Percentiles rank a stretch among this genome's conserved stretches.
Conservation (phyloP, 2,329 filamentous ascomycete species). For the Neofusicoccum ribis region DNA sequence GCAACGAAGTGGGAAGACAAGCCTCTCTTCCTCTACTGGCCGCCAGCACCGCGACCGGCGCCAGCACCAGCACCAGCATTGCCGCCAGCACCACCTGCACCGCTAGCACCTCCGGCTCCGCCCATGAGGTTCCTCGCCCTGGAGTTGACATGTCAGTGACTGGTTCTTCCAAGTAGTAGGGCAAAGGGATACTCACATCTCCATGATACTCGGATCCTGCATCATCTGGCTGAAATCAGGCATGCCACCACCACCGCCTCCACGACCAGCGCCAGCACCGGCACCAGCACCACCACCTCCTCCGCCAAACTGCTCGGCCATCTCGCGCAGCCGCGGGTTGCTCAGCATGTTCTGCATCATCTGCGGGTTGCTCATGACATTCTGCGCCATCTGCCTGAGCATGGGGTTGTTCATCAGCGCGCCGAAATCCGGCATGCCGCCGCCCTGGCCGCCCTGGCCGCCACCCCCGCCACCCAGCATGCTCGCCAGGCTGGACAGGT, state of each 20-base stretch:
- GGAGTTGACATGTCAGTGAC: constrained; percentile 5
- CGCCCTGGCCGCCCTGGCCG: constrained; percentile 60
- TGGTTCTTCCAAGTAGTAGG: no score
- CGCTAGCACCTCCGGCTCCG: constrained; percentile 40
- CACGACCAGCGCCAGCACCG: constrained; percentile 33
- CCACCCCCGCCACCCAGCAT: constrained; percentile 57
- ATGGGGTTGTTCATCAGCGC: constrained; percentile 96
- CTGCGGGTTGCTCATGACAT: constrained; percentile 94
- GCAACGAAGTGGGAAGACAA: neutral
- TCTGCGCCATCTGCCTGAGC: constrained; percentile 97
- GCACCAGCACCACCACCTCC: constrained; percentile 41
- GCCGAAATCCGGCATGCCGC: constrained; percentile 84
- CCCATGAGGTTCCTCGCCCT: constrained; percentile 71
- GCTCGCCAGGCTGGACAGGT: constrained; percentile 41
- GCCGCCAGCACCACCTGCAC: constrained; percentile 19
- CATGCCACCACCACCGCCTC: constrained; percentile 70
- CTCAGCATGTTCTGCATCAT: constrained; percentile 90
- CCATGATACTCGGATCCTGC: constrained; percentile 87
- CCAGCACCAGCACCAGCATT: neutral
- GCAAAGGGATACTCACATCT: constrained; percentile 70
- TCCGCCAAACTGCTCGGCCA: constrained; percentile 76
- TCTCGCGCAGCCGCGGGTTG: constrained; percentile 84
- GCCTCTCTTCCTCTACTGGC: neutral
- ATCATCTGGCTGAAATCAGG: constrained; percentile 84
- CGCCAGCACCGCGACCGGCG: constrained; percentile 6